Conservation (phyloP, 2,329 filamentous ascomycete species). For the Penicillium rolfsii region DNA sequence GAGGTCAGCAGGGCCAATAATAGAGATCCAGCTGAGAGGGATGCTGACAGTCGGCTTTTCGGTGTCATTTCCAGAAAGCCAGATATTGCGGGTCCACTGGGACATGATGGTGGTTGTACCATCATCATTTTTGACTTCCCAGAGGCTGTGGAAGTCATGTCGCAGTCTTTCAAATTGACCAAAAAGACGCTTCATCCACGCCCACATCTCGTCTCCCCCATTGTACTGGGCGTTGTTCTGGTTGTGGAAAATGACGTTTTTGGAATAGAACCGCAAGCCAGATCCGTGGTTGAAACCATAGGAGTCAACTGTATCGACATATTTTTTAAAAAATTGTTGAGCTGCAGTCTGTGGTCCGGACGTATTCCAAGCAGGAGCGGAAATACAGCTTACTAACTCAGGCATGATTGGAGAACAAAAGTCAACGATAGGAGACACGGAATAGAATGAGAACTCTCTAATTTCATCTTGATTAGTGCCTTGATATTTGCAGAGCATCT, state of each 20-base stretch:
- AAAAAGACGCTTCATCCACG: constrained; percentile 23
- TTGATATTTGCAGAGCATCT: no score
- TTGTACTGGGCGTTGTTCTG: constrained; percentile 20
- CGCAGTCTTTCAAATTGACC: constrained; percentile 15
- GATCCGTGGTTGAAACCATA: constrained; percentile 15
- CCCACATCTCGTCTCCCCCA: constrained; percentile 21
- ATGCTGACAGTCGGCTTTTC: constrained; percentile 13
- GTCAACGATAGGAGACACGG: no score
- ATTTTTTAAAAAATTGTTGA: no score
- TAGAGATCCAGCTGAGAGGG: constrained; percentile 13
- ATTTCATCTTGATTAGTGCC: no score
- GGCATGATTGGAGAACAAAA: constrained; percentile 8
- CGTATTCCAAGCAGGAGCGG: constrained; percentile 7
- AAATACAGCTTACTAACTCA: constrained; percentile 14
- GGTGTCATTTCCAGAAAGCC: constrained; percentile 10
- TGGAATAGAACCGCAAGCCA: constrained; percentile 14
- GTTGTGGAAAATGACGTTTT: constrained; percentile 14
- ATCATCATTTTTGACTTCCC: constrained; percentile 15
- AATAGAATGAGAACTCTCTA: no score
- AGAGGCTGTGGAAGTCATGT: constrained; percentile 9
- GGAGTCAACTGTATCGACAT: no score
- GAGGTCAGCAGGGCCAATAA: no score
- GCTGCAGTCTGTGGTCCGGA: no score
- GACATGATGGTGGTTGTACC: constrained; percentile 11
- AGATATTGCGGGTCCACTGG: constrained; percentile 14